These are phyloP conservation scores for Penicillium sp. DNA, from an alignment of 2,329 filamentous ascomycete genomes.

Conservation along the genomic window DNA sequence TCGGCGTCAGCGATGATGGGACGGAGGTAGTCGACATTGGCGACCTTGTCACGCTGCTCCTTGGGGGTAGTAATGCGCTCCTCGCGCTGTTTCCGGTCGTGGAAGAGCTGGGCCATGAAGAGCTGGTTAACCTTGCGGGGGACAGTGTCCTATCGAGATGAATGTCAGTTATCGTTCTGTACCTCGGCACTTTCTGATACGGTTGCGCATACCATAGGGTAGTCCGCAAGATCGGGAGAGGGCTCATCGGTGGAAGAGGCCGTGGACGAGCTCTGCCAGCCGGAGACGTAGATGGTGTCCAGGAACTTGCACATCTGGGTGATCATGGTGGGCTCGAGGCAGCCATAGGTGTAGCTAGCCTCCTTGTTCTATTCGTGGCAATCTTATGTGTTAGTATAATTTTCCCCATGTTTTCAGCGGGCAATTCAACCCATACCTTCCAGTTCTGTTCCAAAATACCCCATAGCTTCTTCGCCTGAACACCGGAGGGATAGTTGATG, in stretches of 20 bases:
- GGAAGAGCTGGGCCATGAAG: constrained; percentile 98
- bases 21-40: constrained; percentile 89
- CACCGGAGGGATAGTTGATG: constrained; percentile 89
- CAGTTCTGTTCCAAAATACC: constrained; percentile 83
- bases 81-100: constrained; percentile 98
- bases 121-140: constrained; percentile 98
- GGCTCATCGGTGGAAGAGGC: constrained; percentile 94
- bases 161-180: neutral
- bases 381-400: constrained; percentile 12
- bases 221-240: constrained; percentile 95
- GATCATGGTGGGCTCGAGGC: constrained; percentile 95
- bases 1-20: constrained; percentile 97
- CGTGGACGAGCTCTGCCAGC: constrained; percentile 97
- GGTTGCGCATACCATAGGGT: constrained; percentile 71
- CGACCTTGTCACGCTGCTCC: constrained; percentile 68
- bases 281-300: constrained; percentile 97
- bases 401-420: neutral
- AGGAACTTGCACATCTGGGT: constrained; percentile 99
- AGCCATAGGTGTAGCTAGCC: constrained; percentile 93
- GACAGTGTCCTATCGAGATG: constrained; percentile 77
- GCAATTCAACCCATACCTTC: constrained; percentile 57
- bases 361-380: constrained; percentile 65
- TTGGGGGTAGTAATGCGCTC: constrained; percentile 81
- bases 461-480: constrained; percentile 93
- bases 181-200: neutral